These are phyloP conservation scores for Colletotrichum scovillei DNA, from an alignment of 2,329 filamentous ascomycete genomes.

Conservation along the genomic window DNA sequence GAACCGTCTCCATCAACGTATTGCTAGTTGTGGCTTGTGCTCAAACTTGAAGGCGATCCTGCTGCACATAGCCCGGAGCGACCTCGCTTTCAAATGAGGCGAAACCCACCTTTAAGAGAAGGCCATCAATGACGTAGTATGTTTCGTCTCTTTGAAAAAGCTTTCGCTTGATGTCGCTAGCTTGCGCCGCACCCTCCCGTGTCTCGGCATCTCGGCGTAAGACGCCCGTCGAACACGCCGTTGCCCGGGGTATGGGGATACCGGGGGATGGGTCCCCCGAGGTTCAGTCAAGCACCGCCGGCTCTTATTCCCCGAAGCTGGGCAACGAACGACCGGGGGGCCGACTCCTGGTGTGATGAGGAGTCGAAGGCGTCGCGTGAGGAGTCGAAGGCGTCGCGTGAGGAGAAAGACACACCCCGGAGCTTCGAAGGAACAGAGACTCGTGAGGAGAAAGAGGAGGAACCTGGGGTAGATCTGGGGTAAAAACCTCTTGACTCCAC, in stretches of 20 bases:
- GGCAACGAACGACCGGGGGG: neutral
- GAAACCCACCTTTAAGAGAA: neutral
- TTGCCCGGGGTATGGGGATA: constrained; percentile 1
- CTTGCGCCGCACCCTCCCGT: neutral
- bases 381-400: too few species aligned
- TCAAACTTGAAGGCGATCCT: too few species aligned
- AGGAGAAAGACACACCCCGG: too few species aligned
- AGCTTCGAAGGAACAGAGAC: too few species aligned
- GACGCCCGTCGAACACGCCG: neutral
- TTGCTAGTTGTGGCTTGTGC: neutral
- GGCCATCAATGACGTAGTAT: neutral
- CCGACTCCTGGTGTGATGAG: neutral
- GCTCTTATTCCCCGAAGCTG: neutral
- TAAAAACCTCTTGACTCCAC: neutral
- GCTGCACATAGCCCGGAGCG: too few species aligned
- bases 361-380: neutral
- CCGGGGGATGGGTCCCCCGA: neutral
- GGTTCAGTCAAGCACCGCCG: neutral
- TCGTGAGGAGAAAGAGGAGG: neutral
- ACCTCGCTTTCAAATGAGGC: neutral
- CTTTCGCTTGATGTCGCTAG: neutral
- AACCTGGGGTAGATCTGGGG: neutral
- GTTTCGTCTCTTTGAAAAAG: neutral
- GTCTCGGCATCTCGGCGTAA: neutral
- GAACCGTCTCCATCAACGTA: neutral